Conservation (phyloP, 2,329 filamentous ascomycete genomes). For the Coniochaeta ligniaria region DNA sequence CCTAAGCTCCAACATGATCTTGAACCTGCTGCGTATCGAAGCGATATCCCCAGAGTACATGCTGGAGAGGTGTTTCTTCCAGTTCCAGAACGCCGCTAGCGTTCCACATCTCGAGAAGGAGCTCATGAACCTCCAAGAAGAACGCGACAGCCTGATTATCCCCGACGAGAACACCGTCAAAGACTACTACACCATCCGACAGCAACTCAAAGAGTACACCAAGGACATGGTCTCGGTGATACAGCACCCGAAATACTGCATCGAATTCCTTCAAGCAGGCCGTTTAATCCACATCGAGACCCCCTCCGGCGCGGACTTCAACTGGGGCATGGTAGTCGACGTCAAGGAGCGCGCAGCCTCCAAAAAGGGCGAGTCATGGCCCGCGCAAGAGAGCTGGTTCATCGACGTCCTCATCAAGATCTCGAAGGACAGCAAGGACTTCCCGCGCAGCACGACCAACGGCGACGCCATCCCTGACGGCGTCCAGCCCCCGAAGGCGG, state of each 20-base stretch:
- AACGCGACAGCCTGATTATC: slow-evolving; percentile 68
- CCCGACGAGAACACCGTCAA: slow-evolving; percentile 82
- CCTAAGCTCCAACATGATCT: slow-evolving; percentile 97
- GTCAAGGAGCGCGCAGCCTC: slow-evolving; percentile 57
- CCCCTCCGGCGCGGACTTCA: slow-evolving; percentile 69
- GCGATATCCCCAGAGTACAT: slow-evolving; percentile 98
- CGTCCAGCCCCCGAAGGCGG: slow-evolving; percentile 52
- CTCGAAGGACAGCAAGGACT: slow-evolving; percentile 41
- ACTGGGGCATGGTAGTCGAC: slow-evolving; percentile 86
- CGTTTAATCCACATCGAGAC: slow-evolving; percentile 82
- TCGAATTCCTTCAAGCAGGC: slow-evolving; percentile 81
- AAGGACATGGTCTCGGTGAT: slow-evolving; percentile 89
- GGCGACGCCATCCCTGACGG: slow-evolving; percentile 53
- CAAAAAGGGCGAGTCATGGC: slow-evolving; percentile 59
- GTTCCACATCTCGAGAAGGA: slow-evolving; percentile 80
- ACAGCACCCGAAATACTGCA: slow-evolving; percentile 80
- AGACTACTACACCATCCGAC: slow-evolving; percentile 86
- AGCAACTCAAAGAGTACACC: slow-evolving; percentile 75
- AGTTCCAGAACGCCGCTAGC: slow-evolving; percentile 92
- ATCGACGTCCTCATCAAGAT: slow-evolving; percentile 72
- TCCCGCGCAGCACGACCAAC: slow-evolving; percentile 16
- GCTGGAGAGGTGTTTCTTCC: slow-evolving; percentile 96
- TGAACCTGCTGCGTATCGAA: slow-evolving; percentile 95
- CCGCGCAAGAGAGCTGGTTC: slow-evolving; percentile 70
- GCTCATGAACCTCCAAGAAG: slow-evolving; percentile 67